Percentiles rank a stretch among this genome's conserved stretches.
Evolutionary conservation across 306 rosid genomes (phyloP).

Genomic region (Cercis canadensis): DNA sequence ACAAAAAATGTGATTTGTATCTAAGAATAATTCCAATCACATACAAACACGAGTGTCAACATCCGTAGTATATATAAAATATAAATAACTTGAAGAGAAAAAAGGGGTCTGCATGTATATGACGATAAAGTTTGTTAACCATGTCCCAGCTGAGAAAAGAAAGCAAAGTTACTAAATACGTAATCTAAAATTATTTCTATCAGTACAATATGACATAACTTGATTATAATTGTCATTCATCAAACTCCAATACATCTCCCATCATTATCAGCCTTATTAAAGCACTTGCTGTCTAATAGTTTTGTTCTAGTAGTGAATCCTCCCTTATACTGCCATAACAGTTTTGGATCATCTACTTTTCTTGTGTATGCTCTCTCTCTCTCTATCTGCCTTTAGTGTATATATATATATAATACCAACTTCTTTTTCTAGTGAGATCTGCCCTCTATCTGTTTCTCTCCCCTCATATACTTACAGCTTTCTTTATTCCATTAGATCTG

Average conservation of each 20-base stretch:
- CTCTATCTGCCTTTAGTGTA: not conserved
- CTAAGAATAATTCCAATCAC: conserved; percentile 29
- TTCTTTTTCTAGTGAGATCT: no score
- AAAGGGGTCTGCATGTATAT: conserved; percentile 44
- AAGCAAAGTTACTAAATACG: conserved; percentile 35
- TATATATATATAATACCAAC: no score
- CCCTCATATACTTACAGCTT: conserved; percentile 23
- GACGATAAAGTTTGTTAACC: conserved; percentile 59
- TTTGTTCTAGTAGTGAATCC: conserved; percentile 45
- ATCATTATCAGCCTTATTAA: conserved; percentile 37
- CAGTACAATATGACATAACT: conserved; percentile 5
- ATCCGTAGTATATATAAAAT: not conserved
- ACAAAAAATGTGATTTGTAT: conserved; percentile 20
- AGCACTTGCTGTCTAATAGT: conserved; percentile 38
- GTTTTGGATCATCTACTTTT: conserved; percentile 52
- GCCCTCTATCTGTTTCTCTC: no score
- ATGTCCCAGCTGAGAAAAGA: conserved; percentile 53
- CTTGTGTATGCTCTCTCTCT: conserved; percentile 40
- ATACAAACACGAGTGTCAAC: conserved; percentile 38
- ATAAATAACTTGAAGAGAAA: conserved; percentile 27
- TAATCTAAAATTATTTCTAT: not conserved
- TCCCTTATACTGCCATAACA: conserved; percentile 48
- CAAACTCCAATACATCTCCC: conserved; percentile 38
- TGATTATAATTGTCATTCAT: conserved; percentile 24
- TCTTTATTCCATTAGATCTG: conserved; percentile 68